These are phyloP conservation scores for Discostella stelligeroides DNA, from an alignment of 108 stramenopile genomes.

Conservation along the genomic window DNA sequence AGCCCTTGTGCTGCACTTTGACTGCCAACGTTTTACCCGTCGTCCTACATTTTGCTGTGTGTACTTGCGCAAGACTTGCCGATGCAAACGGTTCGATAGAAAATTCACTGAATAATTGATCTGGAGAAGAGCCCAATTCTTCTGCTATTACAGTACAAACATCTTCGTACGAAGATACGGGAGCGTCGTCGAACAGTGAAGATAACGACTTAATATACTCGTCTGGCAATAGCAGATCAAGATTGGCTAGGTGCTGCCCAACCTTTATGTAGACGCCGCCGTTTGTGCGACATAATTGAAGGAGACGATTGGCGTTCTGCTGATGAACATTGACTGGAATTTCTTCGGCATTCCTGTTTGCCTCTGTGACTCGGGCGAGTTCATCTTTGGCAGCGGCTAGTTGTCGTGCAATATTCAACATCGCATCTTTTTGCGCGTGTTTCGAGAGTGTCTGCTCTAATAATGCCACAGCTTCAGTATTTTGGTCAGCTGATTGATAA, in stretches of 20 bases:
- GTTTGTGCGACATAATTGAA: slow-evolving; percentile 82
- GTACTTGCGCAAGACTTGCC: slow-evolving; percentile 94
- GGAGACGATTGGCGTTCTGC: slow-evolving; percentile 68
- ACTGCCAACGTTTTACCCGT: slow-evolving; percentile 82
- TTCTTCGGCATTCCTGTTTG: slow-evolving; percentile 5
- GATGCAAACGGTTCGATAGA: slow-evolving; percentile 86
- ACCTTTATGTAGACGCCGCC: slow-evolving; percentile 83
- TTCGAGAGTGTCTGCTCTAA: slow-evolving; percentile 23
- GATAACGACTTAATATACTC: slow-evolving; percentile 83
- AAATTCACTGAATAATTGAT: slow-evolving; percentile 84
- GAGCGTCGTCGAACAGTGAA: slow-evolving; percentile 82
- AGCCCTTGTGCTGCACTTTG: slow-evolving; percentile 92
- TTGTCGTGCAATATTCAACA: slow-evolving; percentile 60
- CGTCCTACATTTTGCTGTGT: slow-evolving; percentile 66
- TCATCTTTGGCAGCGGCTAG: slow-evolving; percentile 60
- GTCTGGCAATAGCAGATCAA: slow-evolving; percentile 88
- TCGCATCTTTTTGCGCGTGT: slow-evolving; percentile 53
- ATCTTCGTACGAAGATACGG: slow-evolving; percentile 51
- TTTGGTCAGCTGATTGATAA: background rate
- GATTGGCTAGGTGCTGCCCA: slow-evolving; percentile 91
- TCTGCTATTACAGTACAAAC: slow-evolving; percentile 73
- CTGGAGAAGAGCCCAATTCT: slow-evolving; percentile 73
- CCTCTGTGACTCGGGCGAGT: slow-evolving; percentile 14
- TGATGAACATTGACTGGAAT: slow-evolving; percentile 41
- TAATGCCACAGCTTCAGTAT: background rate